A percentile compares a stretch with the other conserved stretches of the same genome.
phyloP scores from a whole-genome alignment of 768 basidiomycete genomes.

The Pisolithus sp. region DNA sequence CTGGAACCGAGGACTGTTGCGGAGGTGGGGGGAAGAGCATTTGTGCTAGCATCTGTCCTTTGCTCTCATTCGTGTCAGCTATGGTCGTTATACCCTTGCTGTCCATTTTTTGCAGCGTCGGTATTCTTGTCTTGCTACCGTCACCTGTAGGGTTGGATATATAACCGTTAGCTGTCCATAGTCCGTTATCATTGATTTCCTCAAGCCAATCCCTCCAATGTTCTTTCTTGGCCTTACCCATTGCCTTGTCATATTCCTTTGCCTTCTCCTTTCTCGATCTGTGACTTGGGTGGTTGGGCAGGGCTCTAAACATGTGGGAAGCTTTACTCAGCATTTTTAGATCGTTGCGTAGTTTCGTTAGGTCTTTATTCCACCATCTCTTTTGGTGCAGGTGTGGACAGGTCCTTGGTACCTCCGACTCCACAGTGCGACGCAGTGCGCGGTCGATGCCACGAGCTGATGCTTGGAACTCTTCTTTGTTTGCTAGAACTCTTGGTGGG shows the following conservation, averaged over 20 bases:
- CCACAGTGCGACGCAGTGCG: constrained; percentile 12
- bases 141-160: constrained; percentile 5
- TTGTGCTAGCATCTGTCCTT: constrained; percentile 1
- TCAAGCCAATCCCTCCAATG: constrained; percentile 23
- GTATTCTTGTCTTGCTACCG: background rate
- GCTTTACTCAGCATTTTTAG: constrained; percentile 9
- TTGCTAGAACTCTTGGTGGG: background rate
- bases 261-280: constrained; percentile 4
- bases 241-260: constrained; percentile 11
- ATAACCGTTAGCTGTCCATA: constrained; percentile 24
- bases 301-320: constrained; percentile 3
- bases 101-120: background rate
- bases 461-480: constrained; percentile 7
- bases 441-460: background rate
- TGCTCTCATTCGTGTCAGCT: constrained; percentile 11
- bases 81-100: constrained; percentile 6
- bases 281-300: constrained; percentile 19
- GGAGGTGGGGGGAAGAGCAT: constrained; percentile 24
- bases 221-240: constrained; percentile 16
- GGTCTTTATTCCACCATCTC: constrained; percentile 30
- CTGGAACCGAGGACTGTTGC: background rate
- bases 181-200: background rate
- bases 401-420: constrained; percentile 12
- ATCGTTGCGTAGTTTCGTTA: constrained; percentile 13
- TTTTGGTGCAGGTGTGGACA: constrained; percentile 20